These are phyloP conservation scores for Diaporthe sp. DNA, from an alignment of 2,329 filamentous ascomycete species.

Conservation along the genomic window DNA sequence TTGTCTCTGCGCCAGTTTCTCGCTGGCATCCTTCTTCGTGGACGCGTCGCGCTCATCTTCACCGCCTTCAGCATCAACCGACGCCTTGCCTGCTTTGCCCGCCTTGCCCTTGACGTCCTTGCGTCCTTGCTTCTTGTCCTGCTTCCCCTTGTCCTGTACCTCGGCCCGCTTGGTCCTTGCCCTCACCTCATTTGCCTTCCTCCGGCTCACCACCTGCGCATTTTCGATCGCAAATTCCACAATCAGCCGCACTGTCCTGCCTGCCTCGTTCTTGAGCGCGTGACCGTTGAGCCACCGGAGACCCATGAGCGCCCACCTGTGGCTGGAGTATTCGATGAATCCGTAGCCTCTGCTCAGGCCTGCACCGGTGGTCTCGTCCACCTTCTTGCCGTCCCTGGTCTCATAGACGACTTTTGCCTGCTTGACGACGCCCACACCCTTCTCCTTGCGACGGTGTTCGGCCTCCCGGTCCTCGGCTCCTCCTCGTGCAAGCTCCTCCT, in stretches of 20 bases:
- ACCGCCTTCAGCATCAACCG: conserved; percentile 36
- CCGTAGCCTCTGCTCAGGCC: conserved; percentile 93
- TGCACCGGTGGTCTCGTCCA: conserved; percentile 79
- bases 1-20: conserved; percentile 63
- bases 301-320: conserved; percentile 94
- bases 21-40: conserved; percentile 42
- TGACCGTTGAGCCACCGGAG: conserved; percentile 92
- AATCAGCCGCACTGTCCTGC: conserved; percentile 89
- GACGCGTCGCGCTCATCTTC: conserved; percentile 10
- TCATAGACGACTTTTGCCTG: conserved; percentile 98
- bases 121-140: conserved; percentile 41
- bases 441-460: conserved; percentile 81
- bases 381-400: conserved; percentile 84
- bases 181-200: conserved; percentile 70
- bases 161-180: conserved; percentile 35
- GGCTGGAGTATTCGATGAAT: conserved; percentile 95
- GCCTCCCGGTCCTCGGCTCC: conserved; percentile 83
- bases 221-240: conserved; percentile 99
- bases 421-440: conserved; percentile 86
- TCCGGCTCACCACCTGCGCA: conserved; percentile 88
- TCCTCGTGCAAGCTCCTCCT: conserved; percentile 85
- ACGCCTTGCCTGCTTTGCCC: conserved; percentile 36
- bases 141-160: conserved; percentile 31
- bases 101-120: conserved; percentile 40
- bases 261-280: conserved; percentile 66